These are phyloP conservation scores for Tricladium varicosporioides DNA, from an alignment of 2,329 filamentous ascomycete genomes.

Conservation along the genomic window DNA sequence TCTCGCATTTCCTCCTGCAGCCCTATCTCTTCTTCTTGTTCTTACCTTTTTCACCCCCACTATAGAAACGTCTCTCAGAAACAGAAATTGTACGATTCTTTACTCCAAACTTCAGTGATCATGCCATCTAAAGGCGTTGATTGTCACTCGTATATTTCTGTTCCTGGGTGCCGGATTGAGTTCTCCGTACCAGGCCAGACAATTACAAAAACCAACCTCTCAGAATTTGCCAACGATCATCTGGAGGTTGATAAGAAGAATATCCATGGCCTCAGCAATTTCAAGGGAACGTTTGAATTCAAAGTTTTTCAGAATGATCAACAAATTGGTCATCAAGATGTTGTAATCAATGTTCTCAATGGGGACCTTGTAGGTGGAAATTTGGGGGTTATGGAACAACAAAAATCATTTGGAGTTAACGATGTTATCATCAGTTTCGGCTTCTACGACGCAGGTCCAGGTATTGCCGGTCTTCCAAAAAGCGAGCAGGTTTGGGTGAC, in stretches of 20 bases:
- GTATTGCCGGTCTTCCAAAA: conserved; percentile 41
- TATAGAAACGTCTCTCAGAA: neutral
- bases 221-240: conserved; percentile 38
- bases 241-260: conserved; percentile 46
- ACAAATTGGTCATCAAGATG: conserved; percentile 42
- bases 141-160: conserved; percentile 40
- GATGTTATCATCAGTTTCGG: conserved; percentile 44
- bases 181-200: conserved; percentile 42
- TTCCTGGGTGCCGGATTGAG: conserved; percentile 41
- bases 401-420: conserved; percentile 28
- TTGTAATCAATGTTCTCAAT: conserved; percentile 45
- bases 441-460: conserved; percentile 48
- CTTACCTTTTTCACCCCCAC: neutral
- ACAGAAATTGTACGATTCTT: neutral
- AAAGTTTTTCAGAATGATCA: conserved; percentile 39
- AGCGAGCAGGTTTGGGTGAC: conserved; percentile 46
- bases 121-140: conserved; percentile 45
- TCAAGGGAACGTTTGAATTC: conserved; percentile 44
- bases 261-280: conserved; percentile 42
- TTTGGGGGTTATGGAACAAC: conserved; percentile 24
- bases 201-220: conserved; percentile 35
- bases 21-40: neutral
- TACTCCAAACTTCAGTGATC: neutral
- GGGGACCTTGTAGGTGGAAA: conserved; percentile 42
- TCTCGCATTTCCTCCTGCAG: neutral